Evolutionary conservation across 2,329 filamentous ascomycete species (phyloP).

Genomic region (Endothia cerciana): DNA sequence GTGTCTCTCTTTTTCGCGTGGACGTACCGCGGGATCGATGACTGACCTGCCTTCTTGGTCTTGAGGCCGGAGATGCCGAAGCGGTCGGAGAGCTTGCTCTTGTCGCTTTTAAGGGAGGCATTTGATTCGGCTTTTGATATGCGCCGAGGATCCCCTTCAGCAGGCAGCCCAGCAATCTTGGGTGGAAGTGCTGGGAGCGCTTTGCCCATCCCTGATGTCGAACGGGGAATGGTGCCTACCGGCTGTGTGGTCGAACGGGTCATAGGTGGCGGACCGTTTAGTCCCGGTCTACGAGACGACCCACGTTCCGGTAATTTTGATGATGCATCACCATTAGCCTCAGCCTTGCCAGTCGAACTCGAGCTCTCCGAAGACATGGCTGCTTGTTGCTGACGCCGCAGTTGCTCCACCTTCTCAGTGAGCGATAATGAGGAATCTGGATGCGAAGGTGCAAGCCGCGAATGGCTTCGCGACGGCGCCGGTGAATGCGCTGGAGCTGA

Average conservation of each 20-base stretch:
- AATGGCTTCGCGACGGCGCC: constrained; percentile 26
- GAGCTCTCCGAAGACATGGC: constrained; percentile 38
- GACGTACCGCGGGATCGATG: constrained; percentile 86
- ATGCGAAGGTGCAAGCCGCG: constrained; percentile 22
- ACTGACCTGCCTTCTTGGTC: constrained; percentile 60
- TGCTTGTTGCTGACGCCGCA: constrained; percentile 53
- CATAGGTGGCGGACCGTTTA: constrained; percentile 56
- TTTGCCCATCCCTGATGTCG: constrained; percentile 50
- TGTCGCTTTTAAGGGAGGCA: constrained; percentile 60
- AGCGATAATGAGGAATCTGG: constrained; percentile 37
- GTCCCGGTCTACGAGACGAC: constrained; percentile 49
- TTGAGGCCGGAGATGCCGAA: constrained; percentile 70
- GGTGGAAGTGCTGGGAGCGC: constrained; percentile 41
- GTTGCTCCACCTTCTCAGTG: constrained; percentile 54
- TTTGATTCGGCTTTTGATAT: constrained; percentile 40
- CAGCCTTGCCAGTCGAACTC: constrained; percentile 30
- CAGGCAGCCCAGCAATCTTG: constrained; percentile 37
- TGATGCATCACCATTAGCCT: constrained; percentile 27
- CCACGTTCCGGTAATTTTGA: constrained; percentile 39
- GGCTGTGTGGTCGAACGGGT: constrained; percentile 59
- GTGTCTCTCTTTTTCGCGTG: constrained; percentile 70
- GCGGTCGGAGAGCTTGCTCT: constrained; percentile 72
- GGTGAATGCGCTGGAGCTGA: constrained; percentile 21
- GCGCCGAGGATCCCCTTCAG: constrained; percentile 40
- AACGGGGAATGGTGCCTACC: constrained; percentile 49